Conservation (phyloP, 2,329 filamentous ascomycete genomes). For the Xylaria multiplex region DNA sequence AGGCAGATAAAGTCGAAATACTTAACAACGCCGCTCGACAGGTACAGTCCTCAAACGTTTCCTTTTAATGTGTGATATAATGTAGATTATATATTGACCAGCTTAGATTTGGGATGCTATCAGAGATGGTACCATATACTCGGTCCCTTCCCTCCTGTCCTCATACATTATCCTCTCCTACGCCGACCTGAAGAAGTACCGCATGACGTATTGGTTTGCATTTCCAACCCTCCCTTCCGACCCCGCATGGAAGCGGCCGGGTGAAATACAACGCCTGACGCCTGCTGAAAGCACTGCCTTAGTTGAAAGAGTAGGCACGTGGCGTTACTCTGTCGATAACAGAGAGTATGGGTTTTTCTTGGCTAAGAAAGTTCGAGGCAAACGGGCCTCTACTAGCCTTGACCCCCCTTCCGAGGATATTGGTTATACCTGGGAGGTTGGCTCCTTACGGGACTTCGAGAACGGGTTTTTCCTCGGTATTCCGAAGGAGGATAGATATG, state of each 20-base stretch:
- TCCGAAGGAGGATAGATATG: conserved; percentile 77
- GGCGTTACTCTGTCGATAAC: conserved; percentile 82
- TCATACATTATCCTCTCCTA: conserved; percentile 92
- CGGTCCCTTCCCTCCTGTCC: conserved; percentile 87
- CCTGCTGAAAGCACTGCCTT: conserved; percentile 78
- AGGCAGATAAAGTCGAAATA: conserved; percentile 80
- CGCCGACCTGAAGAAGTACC: conserved; percentile 96
- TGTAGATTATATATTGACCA: conserved; percentile 8
- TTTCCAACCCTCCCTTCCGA: conserved; percentile 94
- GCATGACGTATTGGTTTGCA: conserved; percentile 97
- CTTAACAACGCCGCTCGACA: conserved; percentile 82
- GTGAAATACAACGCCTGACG: conserved; percentile 65
- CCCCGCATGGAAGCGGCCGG: conserved; percentile 77
- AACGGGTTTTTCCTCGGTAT: conserved; percentile 84
- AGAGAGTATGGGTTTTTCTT: conserved; percentile 95
- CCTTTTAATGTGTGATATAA: background rate
- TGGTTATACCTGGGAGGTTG: conserved; percentile 80
- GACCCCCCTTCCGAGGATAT: conserved; percentile 65
- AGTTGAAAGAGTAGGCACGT: conserved; percentile 85
- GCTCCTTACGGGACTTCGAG: conserved; percentile 80
- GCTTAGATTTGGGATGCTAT: conserved; percentile 94
- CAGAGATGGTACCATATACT: conserved; percentile 94
- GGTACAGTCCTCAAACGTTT: conserved; percentile 57
- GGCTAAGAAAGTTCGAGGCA: conserved; percentile 75
- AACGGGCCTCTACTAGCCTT: conserved; percentile 49